Percentiles rank a stretch among this genome's conserved stretches.
Evolutionary conservation across 2,329 filamentous ascomycete genomes (phyloP).

Genomic region (Cyphellophora europaea): DNA sequence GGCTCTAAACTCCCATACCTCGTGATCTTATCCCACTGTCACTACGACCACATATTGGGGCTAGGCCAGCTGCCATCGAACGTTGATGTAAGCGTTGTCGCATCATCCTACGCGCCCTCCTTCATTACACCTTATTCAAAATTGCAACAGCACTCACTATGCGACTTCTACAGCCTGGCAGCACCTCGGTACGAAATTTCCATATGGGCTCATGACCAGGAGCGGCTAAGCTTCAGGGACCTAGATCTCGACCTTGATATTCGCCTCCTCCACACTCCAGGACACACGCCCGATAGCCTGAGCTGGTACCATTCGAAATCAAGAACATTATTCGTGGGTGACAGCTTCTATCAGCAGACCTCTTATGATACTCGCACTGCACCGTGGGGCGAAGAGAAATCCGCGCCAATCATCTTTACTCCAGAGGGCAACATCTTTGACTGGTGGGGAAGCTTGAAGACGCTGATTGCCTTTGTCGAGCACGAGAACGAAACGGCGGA

Average conservation of each 20-base stretch:
- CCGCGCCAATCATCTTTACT: slow-evolving; percentile 16
- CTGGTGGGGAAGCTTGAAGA: slow-evolving; percentile 9
- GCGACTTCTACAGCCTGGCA: slow-evolving; percentile 7
- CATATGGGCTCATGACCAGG: slow-evolving; percentile 12
- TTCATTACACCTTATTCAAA: slow-evolving; percentile 15
- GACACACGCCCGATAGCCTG: slow-evolving; percentile 18
- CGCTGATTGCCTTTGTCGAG: slow-evolving; percentile 9
- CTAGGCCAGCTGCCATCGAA: slow-evolving; percentile 12
- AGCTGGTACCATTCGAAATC: slow-evolving; percentile 15
- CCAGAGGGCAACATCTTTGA: slow-evolving; percentile 8
- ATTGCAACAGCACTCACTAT: slow-evolving; percentile 15
- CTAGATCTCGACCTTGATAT: not conserved
- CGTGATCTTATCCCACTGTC: slow-evolving; percentile 15
- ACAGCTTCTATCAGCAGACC: slow-evolving; percentile 17
- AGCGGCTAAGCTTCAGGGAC: slow-evolving; percentile 4
- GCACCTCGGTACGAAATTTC: slow-evolving; percentile 12
- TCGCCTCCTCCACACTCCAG: slow-evolving; percentile 14
- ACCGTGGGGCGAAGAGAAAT: slow-evolving; percentile 12
- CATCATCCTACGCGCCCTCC: slow-evolving; percentile 10
- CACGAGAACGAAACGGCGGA: slow-evolving; percentile 6
- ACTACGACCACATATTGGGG: slow-evolving; percentile 26
- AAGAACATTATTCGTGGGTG: slow-evolving; percentile 12
- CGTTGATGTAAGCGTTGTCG: slow-evolving; percentile 8
- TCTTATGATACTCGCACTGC: slow-evolving; percentile 7
- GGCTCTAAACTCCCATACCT: slow-evolving; percentile 12